A percentile compares a stretch with the other conserved stretches of the same genome.
Conservation (phyloP, 73 alveolate species). For the Paramecium sexaurelia region DNA sequence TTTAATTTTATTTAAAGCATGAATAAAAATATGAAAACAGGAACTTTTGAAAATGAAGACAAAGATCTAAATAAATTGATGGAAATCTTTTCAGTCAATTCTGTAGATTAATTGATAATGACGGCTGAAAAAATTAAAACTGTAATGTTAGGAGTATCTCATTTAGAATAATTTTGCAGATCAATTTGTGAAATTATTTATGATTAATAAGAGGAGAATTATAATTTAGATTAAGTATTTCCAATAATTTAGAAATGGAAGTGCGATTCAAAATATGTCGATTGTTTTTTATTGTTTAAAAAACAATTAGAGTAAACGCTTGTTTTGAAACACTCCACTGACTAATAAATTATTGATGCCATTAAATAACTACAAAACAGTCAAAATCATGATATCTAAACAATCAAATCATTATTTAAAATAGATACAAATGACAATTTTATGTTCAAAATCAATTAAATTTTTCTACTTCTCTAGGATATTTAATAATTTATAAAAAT, state of each 20-base stretch:
- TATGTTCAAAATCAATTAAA: constrained; percentile 50
- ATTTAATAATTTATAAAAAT: constrained; percentile 57
- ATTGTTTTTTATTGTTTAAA: constrained; percentile 53
- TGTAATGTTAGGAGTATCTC: constrained; percentile 62
- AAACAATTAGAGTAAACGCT: constrained; percentile 11
- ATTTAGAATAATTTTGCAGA: constrained; percentile 48
- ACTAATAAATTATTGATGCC: constrained; percentile 16
- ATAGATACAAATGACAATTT: constrained; percentile 50
- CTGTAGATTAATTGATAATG: constrained; percentile 39
- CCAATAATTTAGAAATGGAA: constrained; percentile 43
- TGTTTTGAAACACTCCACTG: constrained; percentile 39
- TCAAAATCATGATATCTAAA: background rate
- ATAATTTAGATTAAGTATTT: constrained; percentile 53
- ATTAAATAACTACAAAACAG: background rate
- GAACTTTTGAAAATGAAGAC: constrained; percentile 42
- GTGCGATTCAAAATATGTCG: constrained; percentile 49
- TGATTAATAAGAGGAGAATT: constrained; percentile 48
- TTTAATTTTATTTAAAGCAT: constrained; percentile 10
- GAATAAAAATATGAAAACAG: constrained; percentile 19
- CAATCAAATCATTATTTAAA: constrained; percentile 37
- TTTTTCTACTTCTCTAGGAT: constrained; percentile 34
- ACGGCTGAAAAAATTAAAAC: constrained; percentile 56
- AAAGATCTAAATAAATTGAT: background rate
- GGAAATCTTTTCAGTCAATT: constrained; percentile 60
- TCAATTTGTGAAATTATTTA: constrained; percentile 53